Evolutionary conservation across 1,139 yeast genomes (phyloP).

Genomic region (Zygosaccharomyces sapae): DNA sequence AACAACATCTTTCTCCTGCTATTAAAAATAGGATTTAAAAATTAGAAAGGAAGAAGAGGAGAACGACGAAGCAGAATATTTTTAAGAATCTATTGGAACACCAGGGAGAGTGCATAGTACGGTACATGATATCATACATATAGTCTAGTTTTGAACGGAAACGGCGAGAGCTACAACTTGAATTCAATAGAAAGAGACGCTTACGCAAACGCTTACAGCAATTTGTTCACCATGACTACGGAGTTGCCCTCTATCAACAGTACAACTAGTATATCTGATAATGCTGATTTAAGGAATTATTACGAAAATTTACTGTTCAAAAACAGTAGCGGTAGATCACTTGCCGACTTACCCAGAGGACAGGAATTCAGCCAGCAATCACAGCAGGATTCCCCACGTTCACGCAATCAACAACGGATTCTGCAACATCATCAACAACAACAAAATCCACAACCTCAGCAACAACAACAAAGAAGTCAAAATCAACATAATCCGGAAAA

Average conservation of each 20-base stretch:
- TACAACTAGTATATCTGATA: slow-evolving; percentile 35
- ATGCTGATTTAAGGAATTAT: slow-evolving; percentile 32
- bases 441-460: not conserved
- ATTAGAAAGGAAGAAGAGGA: not conserved
- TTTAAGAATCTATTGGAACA: not conserved
- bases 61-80: not conserved
- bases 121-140: slow-evolving; percentile 4
- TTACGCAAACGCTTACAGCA: not conserved
- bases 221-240: slow-evolving; percentile 10
- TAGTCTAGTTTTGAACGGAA: slow-evolving; percentile 5
- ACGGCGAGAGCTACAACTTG: not conserved
- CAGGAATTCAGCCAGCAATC: slow-evolving; percentile 4
- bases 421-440: not conserved
- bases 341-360: slow-evolving; percentile 31
- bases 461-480: not conserved
- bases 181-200: not conserved
- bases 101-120: not conserved
- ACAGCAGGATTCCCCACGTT: not conserved
- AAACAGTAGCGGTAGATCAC: slow-evolving; percentile 34
- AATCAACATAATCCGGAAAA: slow-evolving; percentile 7
- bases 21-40: not conserved
- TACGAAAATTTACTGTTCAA: slow-evolving; percentile 35
- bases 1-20: not conserved
- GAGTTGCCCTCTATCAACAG: slow-evolving; percentile 37
- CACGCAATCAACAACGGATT: not conserved